phyloP scores from a whole-genome alignment of 768 basidiomycete genomes.

The Suillus cothurnatus region DNA sequence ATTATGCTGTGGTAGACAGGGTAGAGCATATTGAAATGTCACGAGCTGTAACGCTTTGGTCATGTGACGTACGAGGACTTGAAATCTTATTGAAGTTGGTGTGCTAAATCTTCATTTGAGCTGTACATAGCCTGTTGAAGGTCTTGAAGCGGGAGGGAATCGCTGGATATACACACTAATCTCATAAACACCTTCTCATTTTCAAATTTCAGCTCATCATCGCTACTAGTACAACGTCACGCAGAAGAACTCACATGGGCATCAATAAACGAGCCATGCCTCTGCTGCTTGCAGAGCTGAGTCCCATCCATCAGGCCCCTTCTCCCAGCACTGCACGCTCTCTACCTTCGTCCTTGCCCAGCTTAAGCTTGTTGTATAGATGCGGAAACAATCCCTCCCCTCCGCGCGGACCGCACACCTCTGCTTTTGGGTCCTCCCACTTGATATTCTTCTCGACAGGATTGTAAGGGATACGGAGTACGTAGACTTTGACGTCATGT shows the following conservation, averaged over 20 bases:
- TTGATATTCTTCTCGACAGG: conserved; percentile 41
- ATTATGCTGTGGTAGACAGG: no score
- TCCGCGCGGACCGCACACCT: conserved; percentile 43
- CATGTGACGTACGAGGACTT: no score
- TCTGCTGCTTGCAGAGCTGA: conserved; percentile 22
- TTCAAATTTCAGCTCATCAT: not conserved
- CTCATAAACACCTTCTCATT: not conserved
- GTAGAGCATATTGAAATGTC: no score
- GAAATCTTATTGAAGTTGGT: no score
- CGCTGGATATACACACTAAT: not conserved
- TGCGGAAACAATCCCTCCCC: conserved; percentile 56
- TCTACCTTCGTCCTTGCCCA: conserved; percentile 53
- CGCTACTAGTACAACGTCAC: not conserved
- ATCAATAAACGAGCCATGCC: conserved; percentile 39
- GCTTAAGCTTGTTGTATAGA: conserved; percentile 46
- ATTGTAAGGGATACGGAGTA: conserved; percentile 47
- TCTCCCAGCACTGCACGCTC: conserved; percentile 35
- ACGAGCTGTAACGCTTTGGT: no score
- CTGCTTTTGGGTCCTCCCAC: conserved; percentile 51
- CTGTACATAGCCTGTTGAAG: not conserved
- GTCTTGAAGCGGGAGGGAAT: not conserved
- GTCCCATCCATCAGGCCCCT: conserved; percentile 34
- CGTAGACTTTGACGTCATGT: conserved; percentile 39
- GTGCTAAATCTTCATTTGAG: no score
- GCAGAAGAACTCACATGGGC: not conserved